Base-by-base conservation (phyloP, 441 rosid genomes). In the Mallotus japonicus region DNA sequence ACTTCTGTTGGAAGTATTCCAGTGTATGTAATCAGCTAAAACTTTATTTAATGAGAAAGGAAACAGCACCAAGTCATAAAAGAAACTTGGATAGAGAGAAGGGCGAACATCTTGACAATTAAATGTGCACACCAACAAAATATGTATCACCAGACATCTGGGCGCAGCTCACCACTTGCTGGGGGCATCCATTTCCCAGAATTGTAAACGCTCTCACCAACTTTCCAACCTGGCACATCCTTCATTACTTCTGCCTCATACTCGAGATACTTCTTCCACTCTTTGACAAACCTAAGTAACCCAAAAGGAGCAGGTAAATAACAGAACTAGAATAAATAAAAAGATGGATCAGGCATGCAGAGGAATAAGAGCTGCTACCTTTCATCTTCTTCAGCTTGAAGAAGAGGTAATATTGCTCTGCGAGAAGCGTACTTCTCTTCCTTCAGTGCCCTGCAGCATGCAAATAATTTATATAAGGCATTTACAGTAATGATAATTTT, bases 361-460 rank as follows among this genome's bases (percentile, higher is more conserved):
- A 65, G 9, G 16, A 66, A 58, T 44, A 15, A 49, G 32, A 56
- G 44, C 19, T 9, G 28, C 10, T 78, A 95, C 98, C 99, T 89
- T 88, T 95, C 97, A 80, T 92, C 99, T 86, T 95, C 99, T 85
- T 95, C 99, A 56, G 96, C 98, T 86, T 95, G 98, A 75, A 95
- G 99, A 65, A 91, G 20, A 0, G 99, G 98, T 54, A 95, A 67
- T 63, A 95, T 86, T 13, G 97, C 89, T 76, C 90, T 86, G 9
- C 99, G 96, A 0, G 97, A 90, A 54, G 96, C 88, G 53, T 86
- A 91, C 78, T 95, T 95, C 85, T 95, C 99, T 80, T 95, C 98
- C 83, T 95, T 95, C 32, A 92, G 81, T 8, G 96, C 98, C 80
- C 99, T 95, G 78, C 67, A 83, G 19, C 63, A 72, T 17, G 53